phyloP scores from a whole-genome alignment of 768 basidiomycete genomes.

The Gloeostereum incarnatum region DNA sequence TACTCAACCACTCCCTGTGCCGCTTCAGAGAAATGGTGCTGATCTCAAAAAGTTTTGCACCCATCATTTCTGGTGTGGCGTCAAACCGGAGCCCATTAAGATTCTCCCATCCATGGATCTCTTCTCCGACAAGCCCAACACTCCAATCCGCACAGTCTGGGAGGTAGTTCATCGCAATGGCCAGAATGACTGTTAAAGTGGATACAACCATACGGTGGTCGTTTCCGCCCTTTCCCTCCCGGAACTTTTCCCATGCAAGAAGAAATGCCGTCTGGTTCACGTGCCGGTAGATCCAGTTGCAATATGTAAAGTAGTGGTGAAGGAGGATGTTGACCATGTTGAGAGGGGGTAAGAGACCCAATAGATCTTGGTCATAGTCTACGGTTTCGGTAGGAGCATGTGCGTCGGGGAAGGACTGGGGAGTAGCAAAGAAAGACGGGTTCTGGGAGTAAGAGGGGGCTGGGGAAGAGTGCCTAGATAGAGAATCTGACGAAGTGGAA shows the following conservation, averaged over 20 bases:
- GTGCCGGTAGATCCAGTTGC: constrained; percentile 83
- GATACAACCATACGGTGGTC: constrained; percentile 64
- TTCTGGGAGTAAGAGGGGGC: too few species aligned
- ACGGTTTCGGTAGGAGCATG: constrained; percentile 26
- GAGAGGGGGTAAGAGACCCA: constrained; percentile 53
- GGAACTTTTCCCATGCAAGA: constrained; percentile 66
- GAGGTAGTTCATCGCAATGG: constrained; percentile 64
- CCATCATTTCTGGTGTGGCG: constrained; percentile 51
- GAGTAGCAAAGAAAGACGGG: too few species aligned
- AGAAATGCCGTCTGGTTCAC: constrained; percentile 57
- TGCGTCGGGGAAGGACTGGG: constrained; percentile 8
- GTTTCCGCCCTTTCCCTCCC: constrained; percentile 48
- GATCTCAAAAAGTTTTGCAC: constrained; percentile 59
- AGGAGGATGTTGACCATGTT: constrained; percentile 68
- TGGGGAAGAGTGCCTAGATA: too few species aligned
- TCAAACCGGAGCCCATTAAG: too few species aligned
- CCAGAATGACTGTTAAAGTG: constrained; percentile 68
- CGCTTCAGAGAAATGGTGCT: constrained; percentile 56
- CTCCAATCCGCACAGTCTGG: too few species aligned
- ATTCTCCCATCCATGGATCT: too few species aligned
- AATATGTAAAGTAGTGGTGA: constrained; percentile 74
- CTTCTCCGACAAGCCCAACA: too few species aligned
- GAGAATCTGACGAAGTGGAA: too few species aligned
- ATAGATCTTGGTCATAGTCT: constrained; percentile 67
- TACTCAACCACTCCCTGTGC: too few species aligned